A percentile compares a stretch with the other conserved stretches of the same genome.
Evolutionary conservation across 768 basidiomycete species (phyloP).

Genomic region (Dentipellis sp.): DNA sequence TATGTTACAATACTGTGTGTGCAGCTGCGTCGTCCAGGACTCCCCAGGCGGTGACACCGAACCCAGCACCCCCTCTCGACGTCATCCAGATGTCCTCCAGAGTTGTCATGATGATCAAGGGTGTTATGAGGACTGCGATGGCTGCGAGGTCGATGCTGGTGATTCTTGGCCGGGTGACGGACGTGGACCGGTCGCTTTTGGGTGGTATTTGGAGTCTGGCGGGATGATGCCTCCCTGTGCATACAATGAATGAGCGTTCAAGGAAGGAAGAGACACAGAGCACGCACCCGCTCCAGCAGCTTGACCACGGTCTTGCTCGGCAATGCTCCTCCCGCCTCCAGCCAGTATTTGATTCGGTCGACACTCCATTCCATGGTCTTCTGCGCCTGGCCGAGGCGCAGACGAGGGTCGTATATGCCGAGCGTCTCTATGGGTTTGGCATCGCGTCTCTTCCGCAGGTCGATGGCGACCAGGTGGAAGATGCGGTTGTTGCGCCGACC

Average conservation of each 20-base stretch:
- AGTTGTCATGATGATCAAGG: too few species aligned
- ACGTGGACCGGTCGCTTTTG: constrained; percentile 22
- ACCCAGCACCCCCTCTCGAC: too few species aligned
- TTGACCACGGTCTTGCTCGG: constrained; percentile 73
- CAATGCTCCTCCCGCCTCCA: constrained; percentile 64
- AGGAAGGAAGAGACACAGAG: background rate
- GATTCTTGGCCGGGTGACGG: background rate
- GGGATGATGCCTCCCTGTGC: constrained; percentile 53
- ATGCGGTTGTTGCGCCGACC: constrained; percentile 66
- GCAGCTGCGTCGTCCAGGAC: too few species aligned
- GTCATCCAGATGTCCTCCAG: too few species aligned
- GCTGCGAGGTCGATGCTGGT: background rate
- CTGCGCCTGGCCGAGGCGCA: constrained; percentile 36
- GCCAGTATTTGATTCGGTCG: constrained; percentile 85
- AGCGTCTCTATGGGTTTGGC: constrained; percentile 83
- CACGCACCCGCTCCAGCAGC: constrained; percentile 70
- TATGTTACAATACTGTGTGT: background rate
- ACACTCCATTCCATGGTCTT: constrained; percentile 89
- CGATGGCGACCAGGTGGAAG: constrained; percentile 81
- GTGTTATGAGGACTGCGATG: constrained; percentile 1
- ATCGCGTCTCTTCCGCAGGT: constrained; percentile 62
- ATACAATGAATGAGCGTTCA: constrained; percentile 1
- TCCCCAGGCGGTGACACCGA: too few species aligned
- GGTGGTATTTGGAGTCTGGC: constrained; percentile 46
- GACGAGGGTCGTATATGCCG: constrained; percentile 74